Percentiles rank a stretch among this genome's conserved stretches.
These are phyloP conservation scores for Aspergillus haitiensis DNA, from an alignment of 495 filamentous ascomycete genomes.

Conservation along the genomic window DNA sequence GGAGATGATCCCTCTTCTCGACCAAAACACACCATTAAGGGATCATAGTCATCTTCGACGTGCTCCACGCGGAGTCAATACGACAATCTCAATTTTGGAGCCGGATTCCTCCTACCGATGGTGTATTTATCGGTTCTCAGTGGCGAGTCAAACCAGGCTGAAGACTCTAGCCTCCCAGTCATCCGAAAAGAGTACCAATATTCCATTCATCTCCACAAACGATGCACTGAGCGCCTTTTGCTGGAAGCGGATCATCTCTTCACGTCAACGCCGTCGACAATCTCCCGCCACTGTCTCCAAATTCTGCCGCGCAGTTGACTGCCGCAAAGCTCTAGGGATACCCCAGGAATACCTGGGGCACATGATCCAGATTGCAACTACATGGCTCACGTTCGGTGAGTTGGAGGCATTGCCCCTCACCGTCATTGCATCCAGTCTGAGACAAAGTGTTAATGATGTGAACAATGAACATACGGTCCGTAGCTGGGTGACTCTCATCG, in stretches of 20 bases:
- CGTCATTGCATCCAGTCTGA: conserved; percentile 28
- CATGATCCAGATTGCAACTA: conserved; percentile 26
- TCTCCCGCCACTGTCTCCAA: conserved; percentile 19
- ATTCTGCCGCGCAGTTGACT: conserved; percentile 34
- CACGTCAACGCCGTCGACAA: conserved; percentile 12
- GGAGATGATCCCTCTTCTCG: conserved; percentile 30
- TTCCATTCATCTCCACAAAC: conserved; percentile 42
- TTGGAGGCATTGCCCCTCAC: conserved; percentile 26
- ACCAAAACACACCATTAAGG: conserved; percentile 25
- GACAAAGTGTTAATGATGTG: conserved; percentile 28
- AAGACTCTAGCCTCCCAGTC: background rate
- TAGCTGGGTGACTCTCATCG: conserved; percentile 37
- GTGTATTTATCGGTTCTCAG: too few species aligned
- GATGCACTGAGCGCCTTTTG: conserved; percentile 51
- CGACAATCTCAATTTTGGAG: too few species aligned
- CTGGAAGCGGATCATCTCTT: conserved; percentile 35
- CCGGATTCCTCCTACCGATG: too few species aligned
- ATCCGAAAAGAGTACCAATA: background rate
- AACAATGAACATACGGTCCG: conserved; percentile 32
- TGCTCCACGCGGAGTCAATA: too few species aligned
- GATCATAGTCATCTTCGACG: conserved; percentile 31
- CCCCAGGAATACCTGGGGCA: conserved; percentile 36
- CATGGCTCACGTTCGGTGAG: conserved; percentile 24
- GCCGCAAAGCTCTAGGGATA: conserved; percentile 26
- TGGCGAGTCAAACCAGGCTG: background rate